Conservation (phyloP, 208 protist genomes). For the Entamoeba moshkovskii region DNA sequence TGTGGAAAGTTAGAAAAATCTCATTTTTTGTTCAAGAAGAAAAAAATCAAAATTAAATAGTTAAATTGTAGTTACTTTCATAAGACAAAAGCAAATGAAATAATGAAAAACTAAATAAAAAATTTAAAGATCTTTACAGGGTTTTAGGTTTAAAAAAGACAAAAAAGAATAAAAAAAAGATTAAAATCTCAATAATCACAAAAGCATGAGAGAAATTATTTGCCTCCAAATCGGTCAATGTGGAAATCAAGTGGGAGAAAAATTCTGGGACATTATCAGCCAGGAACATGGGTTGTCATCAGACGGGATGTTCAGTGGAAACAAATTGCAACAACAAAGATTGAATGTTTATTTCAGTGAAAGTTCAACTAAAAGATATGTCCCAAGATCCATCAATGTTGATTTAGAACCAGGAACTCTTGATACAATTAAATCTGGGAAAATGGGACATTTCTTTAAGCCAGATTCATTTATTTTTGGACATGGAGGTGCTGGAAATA, state of each 20-base stretch:
- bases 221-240: slow-evolving; percentile 80
- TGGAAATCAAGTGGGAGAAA: slow-evolving; percentile 75
- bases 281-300: slow-evolving; percentile 69
- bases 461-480: slow-evolving; percentile 94
- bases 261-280: slow-evolving; percentile 62
- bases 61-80: no score
- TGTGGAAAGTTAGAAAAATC: no score
- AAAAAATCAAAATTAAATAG: no score
- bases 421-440: slow-evolving; percentile 69
- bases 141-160: no score
- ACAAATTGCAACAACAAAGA: slow-evolving; percentile 78
- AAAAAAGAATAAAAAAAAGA: not conserved
- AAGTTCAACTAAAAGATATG: slow-evolving; percentile 62
- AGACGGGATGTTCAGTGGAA: slow-evolving; percentile 70
- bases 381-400: slow-evolving; percentile 64
- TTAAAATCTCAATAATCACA: not conserved
- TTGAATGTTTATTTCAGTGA: slow-evolving; percentile 96
- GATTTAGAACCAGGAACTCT: slow-evolving; percentile 79
- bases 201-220: slow-evolving; percentile 77
- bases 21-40: no score
- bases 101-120: no score
- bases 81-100: no score
- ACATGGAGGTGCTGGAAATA: slow-evolving; percentile 87
- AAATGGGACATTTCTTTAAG: slow-evolving; percentile 57
- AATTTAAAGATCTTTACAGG: no score